Base-by-base conservation (phyloP, 2,329 filamentous ascomycete genomes). In the Alternaria angustiovoidea region DNA sequence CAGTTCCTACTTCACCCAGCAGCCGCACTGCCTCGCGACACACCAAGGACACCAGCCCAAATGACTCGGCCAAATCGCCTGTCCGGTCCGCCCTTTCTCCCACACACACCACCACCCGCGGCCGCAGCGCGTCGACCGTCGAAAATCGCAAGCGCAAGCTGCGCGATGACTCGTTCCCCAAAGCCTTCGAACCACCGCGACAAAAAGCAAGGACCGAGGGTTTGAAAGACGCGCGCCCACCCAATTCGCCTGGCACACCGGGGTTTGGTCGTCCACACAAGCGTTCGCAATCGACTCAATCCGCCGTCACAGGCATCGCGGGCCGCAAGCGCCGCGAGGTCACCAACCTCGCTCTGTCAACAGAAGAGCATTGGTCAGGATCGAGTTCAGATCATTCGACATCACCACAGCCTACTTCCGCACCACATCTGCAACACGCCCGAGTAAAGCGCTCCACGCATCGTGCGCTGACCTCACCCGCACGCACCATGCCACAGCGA, bases 401-500 rank as follows among this genome's bases (percentile, higher is more conserved):
- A 8, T 78, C 77, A 14, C 75, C 76, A 22, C 75, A 71, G 20
- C 72, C 71, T 44, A 51, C 61, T 42, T 54, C 69, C 28, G 62
- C 73, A 52, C 70, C 75, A 8, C 72, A 73, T 51, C 60, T 74
- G 8, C 66, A 70, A 14, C 86, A 66, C 85, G 89, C 61, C 82
- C 88, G 69, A 81, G 87, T 69, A 28, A 79, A 80, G 61, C 78
- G 81, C 84, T 89, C 68, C 88, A 92, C 51, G 85, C 91, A 59
- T 86, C 88, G 68, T 89, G 80, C 81, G 8, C 74, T 82, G 57
- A 83, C 81, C 11, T 83, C 82, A 11, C 81, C 82, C 16, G 82
- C 80, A 9, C 77, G 81, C 46, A 77, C 91, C 69, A 88, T 92
- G 77, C 87, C 88, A 2, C 91, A 92, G 77, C 94, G 95, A 70